Evolutionary conservation across 805 yeast genomes (phyloP).

Genomic region (Candida alai): DNA sequence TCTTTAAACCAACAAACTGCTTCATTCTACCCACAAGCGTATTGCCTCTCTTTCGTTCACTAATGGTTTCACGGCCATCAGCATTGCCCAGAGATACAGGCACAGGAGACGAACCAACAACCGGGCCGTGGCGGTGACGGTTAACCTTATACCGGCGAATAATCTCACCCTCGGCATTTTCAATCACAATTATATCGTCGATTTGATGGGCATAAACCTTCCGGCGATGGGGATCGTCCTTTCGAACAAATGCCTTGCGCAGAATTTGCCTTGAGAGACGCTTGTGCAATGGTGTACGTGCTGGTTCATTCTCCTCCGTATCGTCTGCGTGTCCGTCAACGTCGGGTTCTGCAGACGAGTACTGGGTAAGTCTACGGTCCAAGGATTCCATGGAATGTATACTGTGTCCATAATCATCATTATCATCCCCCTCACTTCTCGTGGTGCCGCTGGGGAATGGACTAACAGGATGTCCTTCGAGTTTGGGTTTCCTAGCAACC

Average conservation of each 20-base stretch:
- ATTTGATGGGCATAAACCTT: slow-evolving; percentile 71
- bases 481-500: too few species aligned
- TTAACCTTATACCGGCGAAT: slow-evolving; percentile 77
- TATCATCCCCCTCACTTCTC: slow-evolving; percentile 12
- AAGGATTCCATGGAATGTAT: slow-evolving; percentile 40
- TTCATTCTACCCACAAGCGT: slow-evolving; percentile 46
- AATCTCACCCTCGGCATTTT: slow-evolving; percentile 89
- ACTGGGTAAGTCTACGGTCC: slow-evolving; percentile 32
- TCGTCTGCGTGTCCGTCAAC: slow-evolving; percentile 1
- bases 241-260: slow-evolving; percentile 22
- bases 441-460: neutral
- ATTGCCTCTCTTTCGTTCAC: slow-evolving; percentile 34
- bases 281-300: slow-evolving; percentile 11
- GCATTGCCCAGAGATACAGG: slow-evolving; percentile 36
- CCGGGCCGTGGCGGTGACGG: slow-evolving; percentile 34
- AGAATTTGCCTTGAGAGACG: slow-evolving; percentile 12
- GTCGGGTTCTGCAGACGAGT: slow-evolving; percentile 18
- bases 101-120: slow-evolving; percentile 20
- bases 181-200: slow-evolving; percentile 75
- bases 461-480: too few species aligned
- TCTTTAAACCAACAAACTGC: slow-evolving; percentile 51
- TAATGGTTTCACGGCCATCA: slow-evolving; percentile 4
- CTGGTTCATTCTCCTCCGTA: slow-evolving; percentile 1
- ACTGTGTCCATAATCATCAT: too few species aligned
- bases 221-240: slow-evolving; percentile 27